Base-by-base conservation (phyloP, 192 early-diverging fungal genomes). In the Umbelopsis vinacea region DNA sequence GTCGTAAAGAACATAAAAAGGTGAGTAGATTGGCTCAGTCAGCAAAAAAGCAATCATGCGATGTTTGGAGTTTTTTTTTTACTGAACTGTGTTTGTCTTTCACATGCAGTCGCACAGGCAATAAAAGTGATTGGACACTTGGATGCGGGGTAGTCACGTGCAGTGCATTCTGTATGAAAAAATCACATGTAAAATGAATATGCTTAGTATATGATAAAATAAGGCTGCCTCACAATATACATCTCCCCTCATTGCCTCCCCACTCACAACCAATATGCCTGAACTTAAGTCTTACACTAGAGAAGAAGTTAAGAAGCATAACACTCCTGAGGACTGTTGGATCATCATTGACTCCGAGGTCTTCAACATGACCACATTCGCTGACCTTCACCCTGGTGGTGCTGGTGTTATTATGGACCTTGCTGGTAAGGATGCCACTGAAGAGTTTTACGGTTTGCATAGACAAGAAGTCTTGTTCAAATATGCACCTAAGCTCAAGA, bases 371-470 rank as follows among this genome's bases (percentile, higher is more conserved):
- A 89, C 82, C 37, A 73, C 55, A 57, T 88, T 88, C 73, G 72
- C 86, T 70, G 76, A 83, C 48, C 70, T 86, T 8, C 87, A 88
- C 67, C 89, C 87, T 23, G 89, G 87, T 74, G 89, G 89, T 47
- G 79, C 75, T 45, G 52, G 50, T 53, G 75, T 93, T 66, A 85
- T 94, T 38, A 74, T 94, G 22, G 89, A 92, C 75, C 86, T 90
- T 53, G 92, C 92, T 35, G 94, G 94, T 46, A 86, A 82, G 48
- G 94, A 96, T 76, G 94, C 94, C n/a, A 86, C 91, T 23, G 74
- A 72, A 29, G 79, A 46, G 23, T 81, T 81, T 24, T 81, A 81
- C 46, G 75, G 75, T 63, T 57, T 81, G 23, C 79, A 81, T 63
- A 57, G 79, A 45, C 79, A 81, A 77, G 79, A 83, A 53, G 80